phyloP scores from a whole-genome alignment of 768 basidiomycete species.

The Erythrobasidium yunnanense region DNA sequence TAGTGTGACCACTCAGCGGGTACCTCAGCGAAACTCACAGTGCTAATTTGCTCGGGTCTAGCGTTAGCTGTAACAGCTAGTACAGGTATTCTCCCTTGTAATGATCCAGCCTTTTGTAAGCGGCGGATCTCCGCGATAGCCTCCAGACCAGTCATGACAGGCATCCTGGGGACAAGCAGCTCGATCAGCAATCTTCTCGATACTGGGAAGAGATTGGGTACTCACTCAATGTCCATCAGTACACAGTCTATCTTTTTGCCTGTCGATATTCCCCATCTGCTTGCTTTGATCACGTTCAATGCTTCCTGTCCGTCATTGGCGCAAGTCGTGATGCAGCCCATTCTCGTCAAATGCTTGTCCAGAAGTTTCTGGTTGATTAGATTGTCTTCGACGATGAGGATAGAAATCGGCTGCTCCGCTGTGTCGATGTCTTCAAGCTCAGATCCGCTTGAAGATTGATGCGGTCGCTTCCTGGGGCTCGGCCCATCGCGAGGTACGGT shows the following conservation, averaged over 20 bases:
- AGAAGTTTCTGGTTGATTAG: slow-evolving; percentile 25
- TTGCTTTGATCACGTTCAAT: slow-evolving; percentile 16
- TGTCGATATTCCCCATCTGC: background rate
- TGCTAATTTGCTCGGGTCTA: slow-evolving; percentile 6
- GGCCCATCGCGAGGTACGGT: no score
- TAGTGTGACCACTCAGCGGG: no score
- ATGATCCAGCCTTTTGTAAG: slow-evolving; percentile 1
- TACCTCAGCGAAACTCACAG: background rate
- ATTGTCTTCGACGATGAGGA: slow-evolving; percentile 29
- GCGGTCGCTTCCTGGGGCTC: no score
- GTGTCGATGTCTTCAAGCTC: no score
- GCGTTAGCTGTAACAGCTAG: slow-evolving; percentile 20
- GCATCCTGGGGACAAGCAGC: slow-evolving; percentile 12
- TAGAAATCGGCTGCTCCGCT: background rate
- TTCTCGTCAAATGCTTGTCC: slow-evolving; percentile 3
- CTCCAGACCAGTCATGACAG: slow-evolving; percentile 17
- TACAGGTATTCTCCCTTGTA: slow-evolving; percentile 12
- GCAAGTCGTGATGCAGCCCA: slow-evolving; percentile 1
- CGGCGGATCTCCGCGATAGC: slow-evolving; percentile 13
- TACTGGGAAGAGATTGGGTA: background rate
- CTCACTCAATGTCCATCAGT: slow-evolving; percentile 30
- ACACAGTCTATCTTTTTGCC: slow-evolving; percentile 15
- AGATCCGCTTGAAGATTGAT: no score
- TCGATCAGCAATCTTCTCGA: background rate
- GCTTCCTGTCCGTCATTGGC: slow-evolving; percentile 26